Evolutionary conservation across 805 yeast species (phyloP).

Genomic region (Saturnispora saitoi): DNA sequence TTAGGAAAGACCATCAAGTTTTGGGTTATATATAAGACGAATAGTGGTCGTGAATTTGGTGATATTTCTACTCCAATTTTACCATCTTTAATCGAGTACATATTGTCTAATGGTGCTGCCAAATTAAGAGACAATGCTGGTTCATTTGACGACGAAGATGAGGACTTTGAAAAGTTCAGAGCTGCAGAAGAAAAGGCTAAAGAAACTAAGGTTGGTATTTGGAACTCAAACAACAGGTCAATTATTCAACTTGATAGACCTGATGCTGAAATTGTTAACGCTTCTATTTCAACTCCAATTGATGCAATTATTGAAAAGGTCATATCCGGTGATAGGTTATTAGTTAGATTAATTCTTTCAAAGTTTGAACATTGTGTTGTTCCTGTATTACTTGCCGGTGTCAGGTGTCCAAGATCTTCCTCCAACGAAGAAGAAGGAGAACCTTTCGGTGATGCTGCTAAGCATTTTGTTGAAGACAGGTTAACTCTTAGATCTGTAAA

Average conservation of each 20-base stretch:
- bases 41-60: constrained; percentile 59
- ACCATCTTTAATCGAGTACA: constrained; percentile 46
- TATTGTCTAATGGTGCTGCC: constrained; percentile 51
- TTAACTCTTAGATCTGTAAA: constrained; percentile 54
- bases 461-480: constrained; percentile 51
- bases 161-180: constrained; percentile 30
- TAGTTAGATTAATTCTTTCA: constrained; percentile 40
- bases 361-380: constrained; percentile 46
- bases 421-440: constrained; percentile 36
- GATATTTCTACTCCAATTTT: constrained; percentile 60
- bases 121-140: constrained; percentile 48
- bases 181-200: constrained; percentile 44
- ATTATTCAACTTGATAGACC: constrained; percentile 24
- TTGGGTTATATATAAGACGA: constrained; percentile 44
- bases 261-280: constrained; percentile 27
- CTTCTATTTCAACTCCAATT: constrained; percentile 35
- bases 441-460: constrained; percentile 61
- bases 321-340: constrained; percentile 69
- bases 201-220: constrained; percentile 44
- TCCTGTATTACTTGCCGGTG: constrained; percentile 64
- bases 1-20: constrained; percentile 60
- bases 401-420: constrained; percentile 63
- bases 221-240: constrained; percentile 32
- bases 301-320: constrained; percentile 66
- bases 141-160: constrained; percentile 31